Conservation (phyloP, 2,329 filamentous ascomycete genomes). For the Ophiocordyceps australis region DNA sequence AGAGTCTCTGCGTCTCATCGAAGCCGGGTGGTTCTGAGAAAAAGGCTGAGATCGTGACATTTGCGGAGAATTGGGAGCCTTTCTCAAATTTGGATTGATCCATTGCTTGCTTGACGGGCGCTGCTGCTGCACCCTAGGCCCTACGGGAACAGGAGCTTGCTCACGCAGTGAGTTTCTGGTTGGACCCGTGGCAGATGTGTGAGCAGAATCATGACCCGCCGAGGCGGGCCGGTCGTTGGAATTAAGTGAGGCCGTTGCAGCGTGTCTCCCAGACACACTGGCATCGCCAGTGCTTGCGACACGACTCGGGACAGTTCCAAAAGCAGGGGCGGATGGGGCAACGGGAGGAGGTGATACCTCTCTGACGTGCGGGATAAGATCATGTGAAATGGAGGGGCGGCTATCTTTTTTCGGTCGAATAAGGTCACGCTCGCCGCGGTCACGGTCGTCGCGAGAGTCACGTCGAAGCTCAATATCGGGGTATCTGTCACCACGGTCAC, state of each 20-base stretch:
- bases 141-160: conserved; percentile 30
- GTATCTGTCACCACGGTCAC: conserved; percentile 26
- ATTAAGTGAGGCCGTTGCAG: conserved; percentile 31
- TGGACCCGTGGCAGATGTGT: conserved; percentile 19
- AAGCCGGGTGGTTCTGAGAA: conserved; percentile 18
- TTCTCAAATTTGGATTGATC: conserved; percentile 36
- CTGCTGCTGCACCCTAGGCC: conserved; percentile 32
- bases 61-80: conserved; percentile 32
- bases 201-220: conserved; percentile 16
- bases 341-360: conserved; percentile 39
- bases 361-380: conserved; percentile 24
- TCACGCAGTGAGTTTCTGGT: conserved; percentile 21
- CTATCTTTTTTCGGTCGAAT: conserved; percentile 30
- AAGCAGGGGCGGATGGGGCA: conserved; percentile 38
- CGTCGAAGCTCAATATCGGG: conserved; percentile 19
- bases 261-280: conserved; percentile 18
- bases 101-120: conserved; percentile 40
- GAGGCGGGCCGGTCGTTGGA: conserved; percentile 28
- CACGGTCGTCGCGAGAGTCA: conserved; percentile 28
- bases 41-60: conserved; percentile 30
- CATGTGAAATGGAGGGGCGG: conserved; percentile 27
- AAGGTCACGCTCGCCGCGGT: conserved; percentile 24
- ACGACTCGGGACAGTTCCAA: conserved; percentile 34
- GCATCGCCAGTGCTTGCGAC: conserved; percentile 14
- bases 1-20: conserved; percentile 17